These are phyloP conservation scores for Mimosa bimucronata DNA, from an alignment of 306 rosid genomes.

Conservation along the genomic window DNA sequence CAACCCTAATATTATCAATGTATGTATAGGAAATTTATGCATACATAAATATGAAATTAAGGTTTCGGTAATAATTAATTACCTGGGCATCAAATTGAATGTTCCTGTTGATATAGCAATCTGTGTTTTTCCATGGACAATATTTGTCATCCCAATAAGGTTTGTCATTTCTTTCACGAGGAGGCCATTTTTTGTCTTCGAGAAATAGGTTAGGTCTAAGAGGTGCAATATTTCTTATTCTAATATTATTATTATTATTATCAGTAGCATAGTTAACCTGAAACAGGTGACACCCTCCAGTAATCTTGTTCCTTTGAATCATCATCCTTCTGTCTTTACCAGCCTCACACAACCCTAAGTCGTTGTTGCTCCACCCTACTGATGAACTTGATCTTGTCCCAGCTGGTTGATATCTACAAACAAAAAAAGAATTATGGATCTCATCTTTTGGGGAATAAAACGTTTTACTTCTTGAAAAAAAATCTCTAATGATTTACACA, in stretches of 20 bases:
- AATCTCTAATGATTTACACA: no score
- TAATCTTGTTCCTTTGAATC: conserved; percentile 6
- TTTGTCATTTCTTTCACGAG: conserved; percentile 20
- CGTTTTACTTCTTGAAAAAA: not conserved
- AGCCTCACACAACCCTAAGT: not conserved
- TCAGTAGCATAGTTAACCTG: conserved; percentile 23
- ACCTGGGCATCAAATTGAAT: conserved; percentile 11
- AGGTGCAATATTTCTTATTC: not conserved
- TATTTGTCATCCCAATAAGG: conserved; percentile 29
- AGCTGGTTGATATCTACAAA: not conserved
- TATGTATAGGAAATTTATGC: no score
- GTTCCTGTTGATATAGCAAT: not conserved
- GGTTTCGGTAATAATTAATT: not conserved
- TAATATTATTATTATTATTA: not conserved
- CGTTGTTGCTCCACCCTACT: not conserved
- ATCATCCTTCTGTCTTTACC: not conserved
- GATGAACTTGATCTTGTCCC: not conserved
- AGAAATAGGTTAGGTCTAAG: conserved; percentile 36
- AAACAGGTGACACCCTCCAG: conserved; percentile 1
- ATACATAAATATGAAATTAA: no score
- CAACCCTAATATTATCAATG: no score
- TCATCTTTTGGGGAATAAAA: not conserved
- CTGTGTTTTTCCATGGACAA: conserved; percentile 29
- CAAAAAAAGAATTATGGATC: not conserved
- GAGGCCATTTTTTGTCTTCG: conserved; percentile 41